These are phyloP conservation scores for Geopyxis carbonaria DNA, from an alignment of 495 filamentous ascomycete genomes.

Conservation along the genomic window DNA sequence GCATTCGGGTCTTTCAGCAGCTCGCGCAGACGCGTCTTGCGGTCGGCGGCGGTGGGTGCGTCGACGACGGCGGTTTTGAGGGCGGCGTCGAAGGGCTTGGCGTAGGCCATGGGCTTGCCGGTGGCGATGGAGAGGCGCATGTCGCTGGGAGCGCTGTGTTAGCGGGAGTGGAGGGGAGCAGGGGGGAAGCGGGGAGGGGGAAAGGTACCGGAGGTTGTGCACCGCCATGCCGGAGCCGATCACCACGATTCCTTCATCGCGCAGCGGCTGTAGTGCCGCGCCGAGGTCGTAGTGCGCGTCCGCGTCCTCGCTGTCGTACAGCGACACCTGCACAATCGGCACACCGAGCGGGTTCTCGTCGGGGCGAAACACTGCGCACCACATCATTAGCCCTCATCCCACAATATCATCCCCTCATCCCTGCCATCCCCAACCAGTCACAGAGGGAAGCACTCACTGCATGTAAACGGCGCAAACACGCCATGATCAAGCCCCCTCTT, in stretches of 20 bases:
- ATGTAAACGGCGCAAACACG: constrained; percentile 24
- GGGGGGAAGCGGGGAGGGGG: constrained; percentile 5
- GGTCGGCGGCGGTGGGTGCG: constrained; percentile 33
- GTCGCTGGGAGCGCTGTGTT: constrained; percentile 31
- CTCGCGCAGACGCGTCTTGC: constrained; percentile 42
- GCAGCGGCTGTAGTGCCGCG: constrained; percentile 46
- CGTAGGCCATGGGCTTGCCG: constrained; percentile 43
- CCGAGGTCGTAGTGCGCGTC: constrained; percentile 56
- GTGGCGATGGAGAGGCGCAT: constrained; percentile 32
- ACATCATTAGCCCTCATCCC: not conserved
- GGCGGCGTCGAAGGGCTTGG: constrained; percentile 59
- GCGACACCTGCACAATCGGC: constrained; percentile 65
- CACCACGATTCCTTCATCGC: constrained; percentile 55
- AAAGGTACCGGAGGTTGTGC: constrained; percentile 44
- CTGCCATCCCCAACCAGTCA: not conserved
- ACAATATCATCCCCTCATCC: not conserved
- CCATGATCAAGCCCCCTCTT: constrained; percentile 66
- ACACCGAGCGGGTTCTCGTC: constrained; percentile 57
- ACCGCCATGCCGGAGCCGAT: constrained; percentile 76
- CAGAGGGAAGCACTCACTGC: constrained; percentile 7
- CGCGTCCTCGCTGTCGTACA: constrained; percentile 52
- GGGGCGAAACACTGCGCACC: constrained; percentile 43
- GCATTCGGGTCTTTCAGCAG: constrained; percentile 49
- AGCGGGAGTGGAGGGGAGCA: not conserved
- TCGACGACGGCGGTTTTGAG: constrained; percentile 50